These are phyloP conservation scores for Venturia pyrina DNA, from an alignment of 2,329 filamentous ascomycete genomes.

Conservation along the genomic window DNA sequence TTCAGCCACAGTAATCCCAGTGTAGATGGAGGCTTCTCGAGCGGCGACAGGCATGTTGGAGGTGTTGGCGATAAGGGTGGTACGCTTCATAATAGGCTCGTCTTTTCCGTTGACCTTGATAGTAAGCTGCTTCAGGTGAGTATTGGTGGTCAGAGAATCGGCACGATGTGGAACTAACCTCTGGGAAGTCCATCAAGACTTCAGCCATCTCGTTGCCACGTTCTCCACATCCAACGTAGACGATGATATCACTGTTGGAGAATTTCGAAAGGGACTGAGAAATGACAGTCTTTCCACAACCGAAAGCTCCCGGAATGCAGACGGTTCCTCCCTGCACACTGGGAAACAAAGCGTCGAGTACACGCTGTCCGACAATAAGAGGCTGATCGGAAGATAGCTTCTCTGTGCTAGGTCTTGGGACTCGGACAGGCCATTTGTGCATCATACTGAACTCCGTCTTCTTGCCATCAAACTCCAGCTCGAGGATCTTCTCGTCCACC, in stretches of 20 bases:
- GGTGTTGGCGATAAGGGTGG: constrained; percentile 94
- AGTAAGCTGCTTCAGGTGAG: constrained; percentile 50
- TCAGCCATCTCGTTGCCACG: constrained; percentile 99
- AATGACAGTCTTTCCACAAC: constrained; percentile 98
- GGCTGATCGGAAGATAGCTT: constrained; percentile 82
- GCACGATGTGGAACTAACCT: constrained; percentile 38
- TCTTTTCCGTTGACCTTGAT: constrained; percentile 90
- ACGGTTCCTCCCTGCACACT: constrained; percentile 95
- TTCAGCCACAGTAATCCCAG: constrained; percentile 86
- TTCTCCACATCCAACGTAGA: constrained; percentile 89
- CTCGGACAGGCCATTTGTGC: constrained; percentile 97
- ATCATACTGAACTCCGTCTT: constrained; percentile 95
- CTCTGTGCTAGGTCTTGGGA: constrained; percentile 83
- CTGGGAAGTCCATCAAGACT: constrained; percentile 99
- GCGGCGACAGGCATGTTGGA: constrained; percentile 99
- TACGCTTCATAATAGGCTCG: constrained; percentile 99
- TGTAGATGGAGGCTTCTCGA: constrained; percentile 98
- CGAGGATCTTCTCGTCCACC: constrained; percentile 85
- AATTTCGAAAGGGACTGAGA: constrained; percentile 98
- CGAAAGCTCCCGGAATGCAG: constrained; percentile 95
- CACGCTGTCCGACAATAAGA: constrained; percentile 93
- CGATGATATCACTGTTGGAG: constrained; percentile 97
- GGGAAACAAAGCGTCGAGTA: constrained; percentile 91
- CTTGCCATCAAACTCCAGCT: constrained; percentile 94
- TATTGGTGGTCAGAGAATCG: not conserved